Evolutionary conservation across 2,329 filamentous ascomycete species (phyloP), one percentile per base, ranked within the genome.

Genomic region (Fusarium zealandicum): DNA sequence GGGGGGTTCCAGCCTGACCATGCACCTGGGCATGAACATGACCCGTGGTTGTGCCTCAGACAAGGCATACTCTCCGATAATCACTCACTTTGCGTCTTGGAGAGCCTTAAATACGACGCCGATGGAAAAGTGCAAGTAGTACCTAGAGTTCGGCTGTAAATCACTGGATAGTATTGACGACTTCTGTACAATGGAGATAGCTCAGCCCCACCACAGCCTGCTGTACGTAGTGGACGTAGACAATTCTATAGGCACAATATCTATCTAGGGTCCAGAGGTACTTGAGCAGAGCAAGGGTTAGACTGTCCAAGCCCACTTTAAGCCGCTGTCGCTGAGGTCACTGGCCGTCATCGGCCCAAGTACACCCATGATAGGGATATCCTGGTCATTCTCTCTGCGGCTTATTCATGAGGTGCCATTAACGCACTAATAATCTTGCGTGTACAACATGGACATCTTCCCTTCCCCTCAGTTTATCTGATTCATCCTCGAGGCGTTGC

Each of bases 311-410:
- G 36, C 47, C 53, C 53, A 61, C 57, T 61, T 58, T 59, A 46
- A 59, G 35, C 53, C 61, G 61, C 57, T 61, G 57, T 33, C 57
- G 36, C 47, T 43, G 57, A 63, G 53, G 60, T 63, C 52, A 55
- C 53, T 51, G 31, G 54, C 33, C 33, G 25, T 27, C 32, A 45
- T 18, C 8, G 25, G 42, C 17, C 25, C 9, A 58, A 28, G 32
- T 50, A 50, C 47, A 44, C 20, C 17, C 20, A 4, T 39, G 13
- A 6, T 11, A 4, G 35, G n/a, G 27, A 33, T n/a, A n/a, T n/a
- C n/a, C n/a, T n/a, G n/a, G n/a, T n/a, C n/a, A n/a, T n/a, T n/a
- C n/a, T n/a, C n/a, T 57, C 51, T 14, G 42, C 31, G 30, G 38
- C 50, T 42, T 37, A 41, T 46, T 47, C 47, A 61, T 14, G n/a